phyloP scores from a whole-genome alignment of 371 early-diverging fungal species.

The Lichtheimia corymbifera region DNA sequence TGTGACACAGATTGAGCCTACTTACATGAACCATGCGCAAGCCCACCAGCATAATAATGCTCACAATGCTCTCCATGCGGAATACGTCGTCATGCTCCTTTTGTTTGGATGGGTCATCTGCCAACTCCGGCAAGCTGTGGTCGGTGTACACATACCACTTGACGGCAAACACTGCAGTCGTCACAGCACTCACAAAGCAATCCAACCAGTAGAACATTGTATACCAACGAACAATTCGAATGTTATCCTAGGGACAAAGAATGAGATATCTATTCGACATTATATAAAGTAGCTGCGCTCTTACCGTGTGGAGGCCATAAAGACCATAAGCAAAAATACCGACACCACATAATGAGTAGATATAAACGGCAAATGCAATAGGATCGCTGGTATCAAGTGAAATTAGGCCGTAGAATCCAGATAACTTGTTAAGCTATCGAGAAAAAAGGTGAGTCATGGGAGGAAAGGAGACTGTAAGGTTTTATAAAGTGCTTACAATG shows the following conservation, averaged over 20 bases:
- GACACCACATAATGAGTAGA: slow-evolving; percentile 33
- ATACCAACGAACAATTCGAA: slow-evolving; percentile 35
- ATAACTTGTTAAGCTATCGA: slow-evolving; percentile 40
- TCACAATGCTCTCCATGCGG: slow-evolving; percentile 39
- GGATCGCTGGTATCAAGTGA: slow-evolving; percentile 35
- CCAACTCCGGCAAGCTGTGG: slow-evolving; percentile 43
- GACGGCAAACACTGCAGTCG: slow-evolving; percentile 34
- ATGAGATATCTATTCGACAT: too few relatives aligned
- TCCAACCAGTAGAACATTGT: slow-evolving; percentile 49
- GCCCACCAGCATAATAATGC: slow-evolving; percentile 34
- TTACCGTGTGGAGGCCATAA: slow-evolving; percentile 43
- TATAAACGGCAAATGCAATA: slow-evolving; percentile 28
- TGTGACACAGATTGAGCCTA: not conserved
- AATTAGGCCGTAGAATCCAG: slow-evolving; percentile 45
- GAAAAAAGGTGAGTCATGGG: not conserved
- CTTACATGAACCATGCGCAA: slow-evolving; percentile 46
- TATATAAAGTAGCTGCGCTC: too few relatives aligned
- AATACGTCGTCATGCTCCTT: slow-evolving; percentile 26
- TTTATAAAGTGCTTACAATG: slow-evolving; percentile 29
- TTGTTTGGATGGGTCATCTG: slow-evolving; percentile 26
- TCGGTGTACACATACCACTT: slow-evolving; percentile 53
- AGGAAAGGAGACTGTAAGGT: not conserved
- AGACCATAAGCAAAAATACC: slow-evolving; percentile 35
- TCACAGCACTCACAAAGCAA: slow-evolving; percentile 28
- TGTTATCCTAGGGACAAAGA: slow-evolving; percentile 19